Evolutionary conservation across 768 basidiomycete species (phyloP).

Genomic region (Boletus tomentosulus): DNA sequence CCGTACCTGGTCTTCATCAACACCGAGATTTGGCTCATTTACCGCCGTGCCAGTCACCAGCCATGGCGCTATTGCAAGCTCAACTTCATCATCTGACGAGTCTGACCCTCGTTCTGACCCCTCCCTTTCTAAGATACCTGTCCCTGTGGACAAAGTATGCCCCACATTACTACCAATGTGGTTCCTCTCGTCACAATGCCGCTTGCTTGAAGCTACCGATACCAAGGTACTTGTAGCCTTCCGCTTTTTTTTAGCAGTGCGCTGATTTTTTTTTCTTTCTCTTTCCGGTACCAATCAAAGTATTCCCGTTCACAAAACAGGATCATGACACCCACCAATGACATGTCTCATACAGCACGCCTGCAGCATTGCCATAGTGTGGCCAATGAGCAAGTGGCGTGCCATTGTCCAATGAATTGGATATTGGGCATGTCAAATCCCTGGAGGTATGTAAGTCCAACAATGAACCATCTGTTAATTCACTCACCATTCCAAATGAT

Average conservation of each 20-base stretch:
- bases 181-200: not conserved
- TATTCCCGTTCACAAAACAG: not conserved
- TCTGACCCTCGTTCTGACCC: not conserved
- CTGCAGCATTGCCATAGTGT: not conserved
- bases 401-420: slow-evolving; percentile 33
- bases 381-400: slow-evolving; percentile 21
- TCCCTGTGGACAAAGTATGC: no score
- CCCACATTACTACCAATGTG: no score
- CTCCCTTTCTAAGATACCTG: no score
- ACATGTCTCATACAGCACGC: not conserved
- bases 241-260: not conserved
- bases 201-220: not conserved
- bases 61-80: no score
- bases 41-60: no score
- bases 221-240: not conserved
- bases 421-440: slow-evolving; percentile 36
- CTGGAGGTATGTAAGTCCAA: slow-evolving; percentile 14
- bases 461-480: not conserved
- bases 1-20: not conserved
- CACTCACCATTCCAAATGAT: slow-evolving; percentile 35
- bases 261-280: not conserved
- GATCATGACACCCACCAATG: not conserved
- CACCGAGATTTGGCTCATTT: no score
- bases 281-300: not conserved
- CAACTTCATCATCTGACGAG: no score